Percentiles rank a stretch among this genome's conserved stretches.
phyloP scores from a whole-genome alignment of 1,139 yeast species.

The Pichia sp. region DNA sequence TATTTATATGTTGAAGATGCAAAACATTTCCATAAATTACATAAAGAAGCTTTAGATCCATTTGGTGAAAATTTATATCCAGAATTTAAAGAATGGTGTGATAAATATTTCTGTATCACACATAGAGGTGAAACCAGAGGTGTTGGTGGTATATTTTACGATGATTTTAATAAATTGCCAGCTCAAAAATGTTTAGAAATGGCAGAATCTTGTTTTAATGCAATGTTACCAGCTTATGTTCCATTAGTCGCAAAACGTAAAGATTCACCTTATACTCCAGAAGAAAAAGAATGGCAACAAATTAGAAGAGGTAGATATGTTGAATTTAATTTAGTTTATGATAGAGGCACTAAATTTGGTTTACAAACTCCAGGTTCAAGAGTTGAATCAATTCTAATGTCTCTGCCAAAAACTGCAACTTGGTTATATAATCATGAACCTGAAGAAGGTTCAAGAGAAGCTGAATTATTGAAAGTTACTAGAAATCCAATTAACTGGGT shows the following conservation, averaged over 20 bases:
- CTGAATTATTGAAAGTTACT: conserved; percentile 59
- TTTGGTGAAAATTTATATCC: conserved; percentile 68
- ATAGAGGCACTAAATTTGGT: conserved; percentile 96
- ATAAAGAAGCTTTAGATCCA: conserved; percentile 82
- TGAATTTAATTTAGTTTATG: conserved; percentile 90
- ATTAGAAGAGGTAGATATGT: conserved; percentile 95
- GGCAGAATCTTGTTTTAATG: conserved; percentile 76
- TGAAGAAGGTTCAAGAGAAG: conserved; percentile 73
- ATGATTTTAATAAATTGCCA: conserved; percentile 71
- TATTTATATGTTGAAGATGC: conserved; percentile 92
- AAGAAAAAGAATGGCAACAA: conserved; percentile 90
- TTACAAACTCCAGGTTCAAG: conserved; percentile 94
- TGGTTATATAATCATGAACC: conserved; percentile 92
- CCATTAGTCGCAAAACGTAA: conserved; percentile 70
- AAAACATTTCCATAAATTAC: conserved; percentile 62
- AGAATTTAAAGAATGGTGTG: conserved; percentile 91
- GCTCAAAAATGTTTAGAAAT: conserved; percentile 68
- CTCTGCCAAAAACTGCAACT: conserved; percentile 81
- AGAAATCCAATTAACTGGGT: conserved; percentile 74
- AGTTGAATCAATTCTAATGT: conserved; percentile 86
- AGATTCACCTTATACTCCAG: conserved; percentile 65
- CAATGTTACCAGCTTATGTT: conserved; percentile 78
- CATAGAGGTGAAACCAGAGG: conserved; percentile 92
- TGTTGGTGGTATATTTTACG: conserved; percentile 94
- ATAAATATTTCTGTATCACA: conserved; percentile 78